Percentiles rank a stretch among this genome's conserved stretches.
phyloP scores from a whole-genome alignment of 108 stramenopile genomes.

The Aurantiochytrium sp. region DNA sequence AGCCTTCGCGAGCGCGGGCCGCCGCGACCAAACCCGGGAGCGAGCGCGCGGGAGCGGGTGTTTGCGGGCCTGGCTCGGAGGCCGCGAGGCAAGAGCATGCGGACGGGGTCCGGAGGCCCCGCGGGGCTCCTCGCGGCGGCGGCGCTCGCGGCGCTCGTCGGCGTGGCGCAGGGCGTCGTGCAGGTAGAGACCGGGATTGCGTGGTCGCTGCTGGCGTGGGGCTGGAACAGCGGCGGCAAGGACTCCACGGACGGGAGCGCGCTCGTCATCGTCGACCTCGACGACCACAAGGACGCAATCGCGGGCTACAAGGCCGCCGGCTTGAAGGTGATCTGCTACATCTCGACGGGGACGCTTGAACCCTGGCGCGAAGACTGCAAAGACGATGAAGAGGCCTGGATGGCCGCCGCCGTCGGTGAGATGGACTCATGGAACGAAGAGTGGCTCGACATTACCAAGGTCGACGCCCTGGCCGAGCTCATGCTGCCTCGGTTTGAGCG shows the following conservation, averaged over 20 bases:
- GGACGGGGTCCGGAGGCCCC: neutral
- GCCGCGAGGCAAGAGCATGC: neutral
- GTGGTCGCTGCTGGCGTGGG: neutral
- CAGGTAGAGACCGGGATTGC: neutral
- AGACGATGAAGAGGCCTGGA: neutral
- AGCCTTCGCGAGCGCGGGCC: neutral
- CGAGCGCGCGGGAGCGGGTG: neutral
- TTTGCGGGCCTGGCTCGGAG: neutral
- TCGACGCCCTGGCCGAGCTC: neutral
- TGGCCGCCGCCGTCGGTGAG: neutral
- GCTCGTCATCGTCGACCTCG: neutral
- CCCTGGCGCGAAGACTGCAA: neutral
- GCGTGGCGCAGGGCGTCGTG: neutral
- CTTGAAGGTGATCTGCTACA: neutral
- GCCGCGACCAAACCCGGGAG: neutral
- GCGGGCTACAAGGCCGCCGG: neutral
- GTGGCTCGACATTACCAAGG: slow-evolving; percentile 24
- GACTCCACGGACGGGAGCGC: neutral
- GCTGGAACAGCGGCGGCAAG: neutral
- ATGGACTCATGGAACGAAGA: slow-evolving; percentile 23
- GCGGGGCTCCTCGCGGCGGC: neutral
- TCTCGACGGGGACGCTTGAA: neutral
- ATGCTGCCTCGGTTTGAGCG: slow-evolving; percentile 25
- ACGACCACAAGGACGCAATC: neutral
- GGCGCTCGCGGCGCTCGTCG: neutral